Evolutionary conservation across 495 filamentous ascomycete species (phyloP).

Genomic region (Xylaria telfairii): DNA sequence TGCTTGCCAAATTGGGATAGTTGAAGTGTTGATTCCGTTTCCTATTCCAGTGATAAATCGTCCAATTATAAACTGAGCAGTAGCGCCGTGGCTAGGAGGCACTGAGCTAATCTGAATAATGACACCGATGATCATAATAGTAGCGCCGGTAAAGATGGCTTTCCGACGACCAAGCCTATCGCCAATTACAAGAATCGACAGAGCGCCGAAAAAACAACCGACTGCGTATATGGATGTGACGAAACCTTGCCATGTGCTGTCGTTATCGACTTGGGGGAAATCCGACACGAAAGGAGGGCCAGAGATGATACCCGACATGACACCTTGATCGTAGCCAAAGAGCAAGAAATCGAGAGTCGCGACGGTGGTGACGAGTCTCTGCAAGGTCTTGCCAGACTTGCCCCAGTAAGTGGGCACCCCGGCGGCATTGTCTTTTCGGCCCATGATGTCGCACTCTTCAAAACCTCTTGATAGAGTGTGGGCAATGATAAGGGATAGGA

Average conservation of each 20-base stretch:
- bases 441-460: slow-evolving; percentile 18
- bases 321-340: slow-evolving; percentile 53
- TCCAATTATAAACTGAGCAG: slow-evolving; percentile 73
- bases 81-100: slow-evolving; percentile 37
- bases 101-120: slow-evolving; percentile 67
- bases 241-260: slow-evolving; percentile 67
- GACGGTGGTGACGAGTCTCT: slow-evolving; percentile 63
- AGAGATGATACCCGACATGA: slow-evolving; percentile 56
- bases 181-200: slow-evolving; percentile 68
- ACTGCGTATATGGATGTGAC: slow-evolving; percentile 73
- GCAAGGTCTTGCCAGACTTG: slow-evolving; percentile 58
- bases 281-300: slow-evolving; percentile 44
- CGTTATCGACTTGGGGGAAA: slow-evolving; percentile 46
- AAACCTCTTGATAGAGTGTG: not conserved
- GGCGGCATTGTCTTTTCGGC: slow-evolving; percentile 3
- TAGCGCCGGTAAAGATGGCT: slow-evolving; percentile 71
- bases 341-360: slow-evolving; percentile 55
- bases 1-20: slow-evolving; percentile 77
- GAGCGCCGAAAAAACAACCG: slow-evolving; percentile 72
- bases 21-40: slow-evolving; percentile 75
- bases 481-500: slow-evolving; percentile 8
- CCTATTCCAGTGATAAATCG: slow-evolving; percentile 71
- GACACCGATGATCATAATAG: slow-evolving; percentile 72
- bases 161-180: slow-evolving; percentile 72
- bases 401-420: slow-evolving; percentile 49